phyloP scores from a whole-genome alignment of 768 basidiomycete genomes.

The Boletus reticuloceps region DNA sequence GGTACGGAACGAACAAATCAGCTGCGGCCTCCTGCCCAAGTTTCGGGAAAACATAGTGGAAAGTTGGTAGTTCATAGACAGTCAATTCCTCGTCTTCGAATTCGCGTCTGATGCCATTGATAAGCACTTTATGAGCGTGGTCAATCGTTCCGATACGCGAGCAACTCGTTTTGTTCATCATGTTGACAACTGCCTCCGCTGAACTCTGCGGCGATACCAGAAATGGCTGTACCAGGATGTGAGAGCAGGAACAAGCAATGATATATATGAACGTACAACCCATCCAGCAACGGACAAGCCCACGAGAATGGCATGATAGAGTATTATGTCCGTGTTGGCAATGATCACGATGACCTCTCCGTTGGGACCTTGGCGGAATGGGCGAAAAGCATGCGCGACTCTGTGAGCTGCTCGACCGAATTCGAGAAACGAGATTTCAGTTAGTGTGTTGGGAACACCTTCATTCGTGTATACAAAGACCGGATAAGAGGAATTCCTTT shows the following conservation, averaged over 20 bases:
- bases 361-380: constrained; percentile 24
- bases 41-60: constrained; percentile 34
- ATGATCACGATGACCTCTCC: constrained; percentile 23
- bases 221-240: not conserved
- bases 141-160: constrained; percentile 15
- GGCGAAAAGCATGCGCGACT: constrained; percentile 40
- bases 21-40: constrained; percentile 19
- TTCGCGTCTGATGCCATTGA: not conserved
- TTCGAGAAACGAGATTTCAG: constrained; percentile 26
- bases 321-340: constrained; percentile 31
- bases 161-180: not conserved
- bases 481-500: constrained; percentile 22
- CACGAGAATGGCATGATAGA: constrained; percentile 31
- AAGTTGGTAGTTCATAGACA: constrained; percentile 9
- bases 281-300: constrained; percentile 43
- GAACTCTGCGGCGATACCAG: not conserved
- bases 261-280: constrained; percentile 4
- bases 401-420: constrained; percentile 31
- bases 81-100: not conserved
- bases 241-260: constrained; percentile 3
- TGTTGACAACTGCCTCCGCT: not conserved
- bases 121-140: not conserved
- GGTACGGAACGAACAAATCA: not conserved
- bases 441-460: constrained; percentile 1
- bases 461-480: constrained; percentile 18